Evolutionary conservation across 2,329 filamentous ascomycete genomes (phyloP).

Genomic region (Xylariales sp.): DNA sequence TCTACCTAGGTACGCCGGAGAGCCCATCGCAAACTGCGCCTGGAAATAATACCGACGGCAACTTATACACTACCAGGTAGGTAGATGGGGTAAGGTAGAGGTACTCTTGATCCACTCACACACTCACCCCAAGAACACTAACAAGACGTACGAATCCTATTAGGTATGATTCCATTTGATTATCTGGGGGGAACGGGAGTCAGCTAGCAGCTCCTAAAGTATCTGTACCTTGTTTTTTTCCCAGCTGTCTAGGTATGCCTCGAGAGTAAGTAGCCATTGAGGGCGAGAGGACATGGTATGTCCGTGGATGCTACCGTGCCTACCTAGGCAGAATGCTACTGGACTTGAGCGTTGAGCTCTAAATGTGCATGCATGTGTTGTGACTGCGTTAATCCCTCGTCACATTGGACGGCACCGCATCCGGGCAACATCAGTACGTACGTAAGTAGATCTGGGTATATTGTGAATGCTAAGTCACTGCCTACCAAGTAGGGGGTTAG

Average conservation of each 20-base stretch:
- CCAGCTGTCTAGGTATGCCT: neutral
- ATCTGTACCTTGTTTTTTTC: neutral
- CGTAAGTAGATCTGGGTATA: neutral
- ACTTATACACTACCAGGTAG: neutral
- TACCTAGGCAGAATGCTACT: no score
- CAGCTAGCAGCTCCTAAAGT: slow-evolving; percentile 1
- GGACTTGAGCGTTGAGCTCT: neutral
- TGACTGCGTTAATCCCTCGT: slow-evolving; percentile 9
- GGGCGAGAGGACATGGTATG: neutral
- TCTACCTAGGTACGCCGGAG: neutral
- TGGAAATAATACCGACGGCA: slow-evolving; percentile 18
- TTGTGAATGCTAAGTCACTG: no score
- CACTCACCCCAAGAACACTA: slow-evolving; percentile 4
- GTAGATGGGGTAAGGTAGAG: slow-evolving; percentile 9
- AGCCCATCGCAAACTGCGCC: slow-evolving; percentile 32
- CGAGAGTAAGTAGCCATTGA: neutral
- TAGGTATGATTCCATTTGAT: no score
- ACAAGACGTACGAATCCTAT: neutral
- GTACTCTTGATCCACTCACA: slow-evolving; percentile 25
- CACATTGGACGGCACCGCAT: neutral
- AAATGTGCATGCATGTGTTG: slow-evolving; percentile 6
- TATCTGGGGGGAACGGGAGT: neutral
- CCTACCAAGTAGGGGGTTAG: no score
- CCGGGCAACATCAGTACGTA: neutral
- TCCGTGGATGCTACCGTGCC: no score